Percentiles rank a stretch among this genome's conserved stretches.
These are phyloP conservation scores for Nicotiana sylvestris DNA, from an alignment of 257 asterid species.

Conservation along the genomic window DNA sequence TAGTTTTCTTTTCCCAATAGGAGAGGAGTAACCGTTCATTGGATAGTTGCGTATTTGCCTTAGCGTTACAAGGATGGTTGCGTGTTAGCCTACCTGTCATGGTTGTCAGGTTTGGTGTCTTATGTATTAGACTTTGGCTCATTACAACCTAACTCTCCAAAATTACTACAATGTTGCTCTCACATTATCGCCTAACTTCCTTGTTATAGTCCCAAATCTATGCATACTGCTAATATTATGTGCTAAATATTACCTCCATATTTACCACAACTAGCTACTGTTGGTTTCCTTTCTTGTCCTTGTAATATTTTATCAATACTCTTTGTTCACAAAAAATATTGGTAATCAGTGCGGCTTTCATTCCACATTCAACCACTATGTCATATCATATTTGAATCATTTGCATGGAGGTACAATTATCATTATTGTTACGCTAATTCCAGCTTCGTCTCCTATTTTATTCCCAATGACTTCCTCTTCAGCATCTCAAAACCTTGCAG, in stretches of 20 bases:
- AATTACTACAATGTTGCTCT: neutral
- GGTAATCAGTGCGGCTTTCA: neutral
- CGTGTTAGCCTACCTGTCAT: neutral
- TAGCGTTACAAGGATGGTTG: neutral
- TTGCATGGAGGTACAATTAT: constrained; percentile 4
- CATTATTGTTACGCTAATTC: neutral
- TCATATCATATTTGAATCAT: constrained; percentile 3
- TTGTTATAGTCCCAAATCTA: neutral
- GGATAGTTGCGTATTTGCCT: neutral
- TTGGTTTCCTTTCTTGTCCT: constrained; percentile 1
- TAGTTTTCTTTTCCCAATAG: neutral
- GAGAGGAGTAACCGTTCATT: neutral
- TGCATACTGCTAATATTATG: neutral
- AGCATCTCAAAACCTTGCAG: neutral
- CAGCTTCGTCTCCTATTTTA: neutral
- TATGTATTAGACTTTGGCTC: neutral
- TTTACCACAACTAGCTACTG: neutral
- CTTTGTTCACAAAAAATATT: neutral
- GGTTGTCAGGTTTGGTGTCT: neutral
- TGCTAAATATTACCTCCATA: neutral
- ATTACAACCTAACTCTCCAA: neutral
- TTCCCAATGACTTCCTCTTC: constrained; percentile 1
- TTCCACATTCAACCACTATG: constrained; percentile 1
- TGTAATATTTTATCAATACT: neutral
- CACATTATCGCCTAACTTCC: neutral